A percentile compares a stretch with the other conserved stretches of the same genome.
These are phyloP conservation scores for Austroboletus niveus DNA, from an alignment of 1,284 basidiomycete species.

Conservation along the genomic window DNA sequence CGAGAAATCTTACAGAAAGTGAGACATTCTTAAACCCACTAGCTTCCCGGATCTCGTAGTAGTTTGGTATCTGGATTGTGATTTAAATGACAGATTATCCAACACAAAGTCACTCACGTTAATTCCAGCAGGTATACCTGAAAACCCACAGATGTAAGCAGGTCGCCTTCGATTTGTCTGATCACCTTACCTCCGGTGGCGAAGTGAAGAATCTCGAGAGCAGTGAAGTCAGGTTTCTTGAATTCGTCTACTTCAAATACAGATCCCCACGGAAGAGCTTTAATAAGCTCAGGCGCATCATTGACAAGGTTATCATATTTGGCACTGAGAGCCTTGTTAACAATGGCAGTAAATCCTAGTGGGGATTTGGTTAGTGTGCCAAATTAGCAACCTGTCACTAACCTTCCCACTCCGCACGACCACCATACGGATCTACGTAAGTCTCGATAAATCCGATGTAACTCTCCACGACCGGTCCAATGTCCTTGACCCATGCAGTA, in stretches of 20 bases:
- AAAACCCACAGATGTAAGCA: not conserved
- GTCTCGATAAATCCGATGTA: conserved; percentile 81
- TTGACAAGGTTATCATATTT: conserved; percentile 80
- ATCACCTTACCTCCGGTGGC: conserved; percentile 64
- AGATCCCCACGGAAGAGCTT: conserved; percentile 79
- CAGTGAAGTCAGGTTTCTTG: conserved; percentile 84
- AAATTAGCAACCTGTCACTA: not conserved
- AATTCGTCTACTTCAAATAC: conserved; percentile 83
- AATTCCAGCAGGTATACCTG: conserved; percentile 81
- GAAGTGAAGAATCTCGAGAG: conserved; percentile 76
- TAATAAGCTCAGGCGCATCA: conserved; percentile 72
- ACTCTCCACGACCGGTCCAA: conserved; percentile 83
- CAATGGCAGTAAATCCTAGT: conserved; percentile 85
- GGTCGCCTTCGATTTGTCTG: not conserved
- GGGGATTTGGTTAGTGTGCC: not conserved
- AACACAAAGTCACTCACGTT: conserved; percentile 48
- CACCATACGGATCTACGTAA: conserved; percentile 83
- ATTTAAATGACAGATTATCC: not conserved
- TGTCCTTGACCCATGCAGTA: conserved; percentile 79
- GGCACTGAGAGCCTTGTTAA: conserved; percentile 76
- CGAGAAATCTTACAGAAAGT: conserved; percentile 50
- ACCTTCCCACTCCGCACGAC: conserved; percentile 87
- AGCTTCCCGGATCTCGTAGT: conserved; percentile 77
- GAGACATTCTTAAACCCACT: conserved; percentile 85
- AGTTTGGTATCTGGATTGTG: conserved; percentile 65